Conservation (phyloP, 2,329 filamentous ascomycete genomes). For the Sphaerulina vaccinii region DNA sequence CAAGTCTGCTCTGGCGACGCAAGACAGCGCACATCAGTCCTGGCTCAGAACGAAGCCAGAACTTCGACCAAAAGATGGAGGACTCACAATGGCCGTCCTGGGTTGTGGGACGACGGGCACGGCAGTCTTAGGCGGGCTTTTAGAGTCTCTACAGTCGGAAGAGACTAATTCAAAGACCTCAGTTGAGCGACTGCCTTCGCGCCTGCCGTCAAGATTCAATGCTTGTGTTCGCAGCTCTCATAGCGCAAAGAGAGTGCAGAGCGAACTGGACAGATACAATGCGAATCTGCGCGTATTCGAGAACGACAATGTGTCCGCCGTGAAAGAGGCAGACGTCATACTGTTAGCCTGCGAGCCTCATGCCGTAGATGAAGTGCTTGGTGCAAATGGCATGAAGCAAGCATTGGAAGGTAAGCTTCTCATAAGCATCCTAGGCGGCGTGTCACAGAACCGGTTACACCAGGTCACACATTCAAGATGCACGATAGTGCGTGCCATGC, state of each 20-base stretch:
- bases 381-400: slow-evolving; percentile 64
- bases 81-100: slow-evolving; percentile 73
- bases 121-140: slow-evolving; percentile 77
- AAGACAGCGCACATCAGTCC: slow-evolving; percentile 28
- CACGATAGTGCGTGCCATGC: slow-evolving; percentile 75
- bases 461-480: slow-evolving; percentile 58
- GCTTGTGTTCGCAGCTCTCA: slow-evolving; percentile 70
- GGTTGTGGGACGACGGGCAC: slow-evolving; percentile 89
- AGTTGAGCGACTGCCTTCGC: slow-evolving; percentile 41
- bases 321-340: slow-evolving; percentile 68
- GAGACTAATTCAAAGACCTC: slow-evolving; percentile 23
- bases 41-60: slow-evolving; percentile 26
- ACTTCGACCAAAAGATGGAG: slow-evolving; percentile 25
- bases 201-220: slow-evolving; percentile 71
- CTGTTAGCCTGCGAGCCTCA: slow-evolving; percentile 76
- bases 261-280: slow-evolving; percentile 65
- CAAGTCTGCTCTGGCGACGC: slow-evolving; percentile 31
- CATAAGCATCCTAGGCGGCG: slow-evolving; percentile 77
- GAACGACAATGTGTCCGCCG: slow-evolving; percentile 69
- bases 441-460: slow-evolving; percentile 63
- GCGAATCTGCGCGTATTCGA: slow-evolving; percentile 64
- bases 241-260: slow-evolving; percentile 55
- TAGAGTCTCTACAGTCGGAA: slow-evolving; percentile 63
- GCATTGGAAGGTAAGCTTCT: slow-evolving; percentile 77
- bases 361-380: slow-evolving; percentile 61